Conservation (phyloP, 2,329 filamentous ascomycete genomes). For the Penicillium expansum region DNA sequence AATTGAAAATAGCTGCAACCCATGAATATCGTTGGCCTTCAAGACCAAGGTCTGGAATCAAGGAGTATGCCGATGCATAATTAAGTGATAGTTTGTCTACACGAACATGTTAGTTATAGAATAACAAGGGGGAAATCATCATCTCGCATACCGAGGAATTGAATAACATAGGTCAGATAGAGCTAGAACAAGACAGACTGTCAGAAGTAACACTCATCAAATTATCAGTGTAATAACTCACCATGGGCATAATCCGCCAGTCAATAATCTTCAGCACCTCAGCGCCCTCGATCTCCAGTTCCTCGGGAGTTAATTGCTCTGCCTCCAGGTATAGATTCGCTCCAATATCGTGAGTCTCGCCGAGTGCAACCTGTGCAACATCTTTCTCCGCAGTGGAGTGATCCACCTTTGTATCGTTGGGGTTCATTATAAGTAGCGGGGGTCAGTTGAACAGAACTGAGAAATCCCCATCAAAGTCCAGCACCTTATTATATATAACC, state of each 20-base stretch:
- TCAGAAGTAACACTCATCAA: slow-evolving; percentile 14
- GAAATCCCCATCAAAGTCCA: background rate
- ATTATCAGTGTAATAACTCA: slow-evolving; percentile 17
- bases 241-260: slow-evolving; percentile 49
- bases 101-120: background rate
- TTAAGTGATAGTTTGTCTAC: slow-evolving; percentile 33
- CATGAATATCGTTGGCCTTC: slow-evolving; percentile 46
- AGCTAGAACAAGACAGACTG: slow-evolving; percentile 17
- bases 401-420: slow-evolving; percentile 21
- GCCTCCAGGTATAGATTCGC: slow-evolving; percentile 48
- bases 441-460: background rate
- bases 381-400: slow-evolving; percentile 20
- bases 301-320: slow-evolving; percentile 43
- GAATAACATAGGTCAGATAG: slow-evolving; percentile 45
- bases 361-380: slow-evolving; percentile 17
- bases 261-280: slow-evolving; percentile 46
- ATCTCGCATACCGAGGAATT: slow-evolving; percentile 40
- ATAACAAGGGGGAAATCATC: background rate
- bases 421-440: background rate
- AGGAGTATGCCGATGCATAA: slow-evolving; percentile 43
- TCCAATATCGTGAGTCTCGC: slow-evolving; percentile 41
- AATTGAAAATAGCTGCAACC: slow-evolving; percentile 47
- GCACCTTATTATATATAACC: background rate
- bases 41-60: slow-evolving; percentile 44
- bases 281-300: slow-evolving; percentile 44